phyloP scores from a whole-genome alignment of 2,329 filamentous ascomycete species.

The Exophiala spinifera region DNA sequence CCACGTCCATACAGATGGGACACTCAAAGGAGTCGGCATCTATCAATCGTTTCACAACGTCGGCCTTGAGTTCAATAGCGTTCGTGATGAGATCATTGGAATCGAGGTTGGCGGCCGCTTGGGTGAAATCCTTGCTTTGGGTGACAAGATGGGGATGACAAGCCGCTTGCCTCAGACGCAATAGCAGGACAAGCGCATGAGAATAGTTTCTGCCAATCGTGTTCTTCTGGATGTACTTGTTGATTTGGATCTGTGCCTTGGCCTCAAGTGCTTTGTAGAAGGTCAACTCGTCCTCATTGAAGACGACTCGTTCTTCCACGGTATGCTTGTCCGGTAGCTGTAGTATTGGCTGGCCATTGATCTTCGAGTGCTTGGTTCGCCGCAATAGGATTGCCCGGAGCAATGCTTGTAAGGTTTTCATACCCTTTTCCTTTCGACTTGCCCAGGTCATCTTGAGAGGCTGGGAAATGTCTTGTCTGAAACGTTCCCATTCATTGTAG shows the following conservation, averaged over 20 bases:
- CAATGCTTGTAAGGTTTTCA: slow-evolving; percentile 69
- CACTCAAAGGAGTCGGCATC: slow-evolving; percentile 66
- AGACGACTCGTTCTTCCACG: slow-evolving; percentile 60
- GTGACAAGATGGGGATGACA: slow-evolving; percentile 70
- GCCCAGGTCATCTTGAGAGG: slow-evolving; percentile 47
- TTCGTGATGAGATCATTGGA: slow-evolving; percentile 59
- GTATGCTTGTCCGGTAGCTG: slow-evolving; percentile 64
- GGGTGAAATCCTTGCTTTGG: slow-evolving; percentile 56
- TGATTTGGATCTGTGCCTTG: slow-evolving; percentile 68
- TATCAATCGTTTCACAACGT: slow-evolving; percentile 66
- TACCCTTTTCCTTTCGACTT: slow-evolving; percentile 51
- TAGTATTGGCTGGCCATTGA: slow-evolving; percentile 76
- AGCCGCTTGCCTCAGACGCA: slow-evolving; percentile 76
- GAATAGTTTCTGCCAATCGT: slow-evolving; percentile 68
- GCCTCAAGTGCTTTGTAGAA: slow-evolving; percentile 67
- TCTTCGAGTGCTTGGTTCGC: slow-evolving; percentile 72
- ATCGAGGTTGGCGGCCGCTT: slow-evolving; percentile 45
- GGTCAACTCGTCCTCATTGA: slow-evolving; percentile 61
- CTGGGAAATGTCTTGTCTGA: slow-evolving; percentile 54
- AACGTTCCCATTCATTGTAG: slow-evolving; percentile 64
- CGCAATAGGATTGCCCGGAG: slow-evolving; percentile 79
- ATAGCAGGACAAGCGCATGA: slow-evolving; percentile 72
- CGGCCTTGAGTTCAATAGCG: slow-evolving; percentile 57
- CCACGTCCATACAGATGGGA: slow-evolving; percentile 75
- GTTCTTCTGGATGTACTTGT: slow-evolving; percentile 65